Conservation (phyloP, 441 rosid species). For the Breynia disticha region DNA sequence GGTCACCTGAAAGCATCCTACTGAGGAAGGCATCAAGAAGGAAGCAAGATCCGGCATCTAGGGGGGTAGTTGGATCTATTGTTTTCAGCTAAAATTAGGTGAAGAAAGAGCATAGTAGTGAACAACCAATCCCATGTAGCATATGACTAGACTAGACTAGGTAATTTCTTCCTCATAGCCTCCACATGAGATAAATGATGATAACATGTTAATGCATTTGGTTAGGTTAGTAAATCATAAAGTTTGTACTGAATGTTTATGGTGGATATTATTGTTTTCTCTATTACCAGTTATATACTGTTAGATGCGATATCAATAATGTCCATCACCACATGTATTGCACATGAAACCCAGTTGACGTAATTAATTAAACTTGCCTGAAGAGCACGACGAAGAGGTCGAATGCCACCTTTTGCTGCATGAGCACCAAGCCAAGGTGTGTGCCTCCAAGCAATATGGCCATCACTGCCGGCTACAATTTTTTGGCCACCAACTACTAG, state of each 20-base stretch:
- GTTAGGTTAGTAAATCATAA: too few relatives aligned
- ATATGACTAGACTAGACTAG: not conserved
- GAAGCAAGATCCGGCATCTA: conserved; percentile 29
- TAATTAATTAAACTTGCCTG: conserved; percentile 43
- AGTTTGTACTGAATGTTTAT: too few relatives aligned
- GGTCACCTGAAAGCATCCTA: too few relatives aligned
- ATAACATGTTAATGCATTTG: not conserved
- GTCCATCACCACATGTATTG: too few relatives aligned
- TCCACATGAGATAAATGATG: not conserved
- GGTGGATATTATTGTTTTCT: too few relatives aligned
- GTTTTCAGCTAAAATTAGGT: conserved; percentile 14
- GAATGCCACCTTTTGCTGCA: conserved; percentile 74
- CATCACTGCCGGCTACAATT: conserved; percentile 83
- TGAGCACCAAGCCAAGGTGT: conserved; percentile 89
- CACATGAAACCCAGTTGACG: not conserved
- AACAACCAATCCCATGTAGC: not conserved
- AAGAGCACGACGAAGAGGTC: conserved; percentile 80
- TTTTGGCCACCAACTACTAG: conserved; percentile 72
- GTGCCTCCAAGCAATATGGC: conserved; percentile 80
- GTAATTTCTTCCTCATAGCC: not conserved
- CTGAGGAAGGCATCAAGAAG: not conserved
- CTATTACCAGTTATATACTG: too few relatives aligned
- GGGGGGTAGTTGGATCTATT: conserved; percentile 28
- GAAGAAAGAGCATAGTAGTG: conserved; percentile 1
- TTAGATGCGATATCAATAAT: too few relatives aligned